Evolutionary conservation across 371 early-diverging fungal species (phyloP).

Genomic region (Sporodiniella umbellata): DNA sequence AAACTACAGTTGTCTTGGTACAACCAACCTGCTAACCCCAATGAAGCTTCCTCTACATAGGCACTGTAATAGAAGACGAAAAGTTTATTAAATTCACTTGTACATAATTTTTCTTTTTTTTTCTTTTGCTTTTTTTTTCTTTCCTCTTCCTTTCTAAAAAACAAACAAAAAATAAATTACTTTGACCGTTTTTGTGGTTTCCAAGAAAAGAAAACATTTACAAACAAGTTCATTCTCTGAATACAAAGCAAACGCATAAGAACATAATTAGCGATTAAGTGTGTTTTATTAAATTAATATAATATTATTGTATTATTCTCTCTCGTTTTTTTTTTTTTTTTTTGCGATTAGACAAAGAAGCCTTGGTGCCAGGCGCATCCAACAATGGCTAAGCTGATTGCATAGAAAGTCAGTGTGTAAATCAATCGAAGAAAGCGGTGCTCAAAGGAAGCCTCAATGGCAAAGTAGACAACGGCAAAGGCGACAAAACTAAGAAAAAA

Average conservation of each 20-base stretch:
- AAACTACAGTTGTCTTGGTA: constrained; percentile 23
- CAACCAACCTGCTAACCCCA: constrained; percentile 2
- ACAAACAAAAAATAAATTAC: too few species aligned
- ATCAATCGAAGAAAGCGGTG: constrained; percentile 38
- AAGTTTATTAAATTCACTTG: constrained; percentile 1
- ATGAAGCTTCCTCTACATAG: not conserved
- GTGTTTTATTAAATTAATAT: too few species aligned
- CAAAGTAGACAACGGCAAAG: constrained; percentile 37
- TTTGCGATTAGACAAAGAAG: constrained; percentile 10
- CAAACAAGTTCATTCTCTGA: too few species aligned
- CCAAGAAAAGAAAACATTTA: too few species aligned
- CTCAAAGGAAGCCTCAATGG: constrained; percentile 30
- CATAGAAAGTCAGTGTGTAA: constrained; percentile 34
- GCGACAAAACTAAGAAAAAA: constrained; percentile 23
- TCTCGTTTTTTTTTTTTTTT: constrained; percentile 3
- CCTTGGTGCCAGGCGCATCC: constrained; percentile 42
- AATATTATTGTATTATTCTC: too few species aligned
- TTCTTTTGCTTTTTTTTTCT: constrained; percentile 2
- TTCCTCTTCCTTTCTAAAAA: not conserved
- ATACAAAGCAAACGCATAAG: too few species aligned
- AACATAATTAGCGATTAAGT: too few species aligned
- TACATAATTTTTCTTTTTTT: constrained; percentile 3
- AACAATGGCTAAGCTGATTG: constrained; percentile 33
- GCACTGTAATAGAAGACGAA: not conserved
- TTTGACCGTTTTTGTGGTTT: too few species aligned